phyloP scores from a whole-genome alignment of 164 flowering plant species.

The Houttuynia cordata region DNA sequence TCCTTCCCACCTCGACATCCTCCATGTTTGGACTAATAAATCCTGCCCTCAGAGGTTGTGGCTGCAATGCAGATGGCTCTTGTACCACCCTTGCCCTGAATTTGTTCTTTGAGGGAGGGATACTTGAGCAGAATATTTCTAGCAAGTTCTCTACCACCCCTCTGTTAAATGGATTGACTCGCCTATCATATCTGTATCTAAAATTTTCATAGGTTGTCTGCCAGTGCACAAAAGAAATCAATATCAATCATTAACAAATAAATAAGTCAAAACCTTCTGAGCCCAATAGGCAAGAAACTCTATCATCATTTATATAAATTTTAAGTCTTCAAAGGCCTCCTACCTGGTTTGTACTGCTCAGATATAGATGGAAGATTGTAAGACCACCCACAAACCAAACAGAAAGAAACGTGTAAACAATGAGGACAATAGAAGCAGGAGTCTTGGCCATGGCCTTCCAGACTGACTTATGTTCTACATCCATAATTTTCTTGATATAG shows the following conservation, averaged over 20 bases:
- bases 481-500: conserved; percentile 63
- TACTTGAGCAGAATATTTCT: conserved; percentile 44
- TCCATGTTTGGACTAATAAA: conserved; percentile 59
- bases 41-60: conserved; percentile 32
- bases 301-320: no score
- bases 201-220: conserved; percentile 75
- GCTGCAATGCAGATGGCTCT: conserved; percentile 30
- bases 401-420: conserved; percentile 71
- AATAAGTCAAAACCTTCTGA: no score
- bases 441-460: conserved; percentile 90
- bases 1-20: conserved; percentile 85
- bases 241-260: no score
- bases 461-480: conserved; percentile 36
- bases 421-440: conserved; percentile 78
- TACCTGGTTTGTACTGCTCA: conserved; percentile 87
- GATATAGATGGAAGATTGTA: conserved; percentile 80
- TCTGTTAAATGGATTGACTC: conserved; percentile 50
- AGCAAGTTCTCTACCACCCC: conserved; percentile 39
- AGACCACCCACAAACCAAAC: conserved; percentile 99
- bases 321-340: neutral
- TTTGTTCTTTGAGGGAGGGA: conserved; percentile 49
- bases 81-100: conserved; percentile 46
- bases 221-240: conserved; percentile 12
- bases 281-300: no score
- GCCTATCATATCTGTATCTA: conserved; percentile 49